phyloP scores from a whole-genome alignment of 257 asterid species.

The Thymus mandschuricus region DNA sequence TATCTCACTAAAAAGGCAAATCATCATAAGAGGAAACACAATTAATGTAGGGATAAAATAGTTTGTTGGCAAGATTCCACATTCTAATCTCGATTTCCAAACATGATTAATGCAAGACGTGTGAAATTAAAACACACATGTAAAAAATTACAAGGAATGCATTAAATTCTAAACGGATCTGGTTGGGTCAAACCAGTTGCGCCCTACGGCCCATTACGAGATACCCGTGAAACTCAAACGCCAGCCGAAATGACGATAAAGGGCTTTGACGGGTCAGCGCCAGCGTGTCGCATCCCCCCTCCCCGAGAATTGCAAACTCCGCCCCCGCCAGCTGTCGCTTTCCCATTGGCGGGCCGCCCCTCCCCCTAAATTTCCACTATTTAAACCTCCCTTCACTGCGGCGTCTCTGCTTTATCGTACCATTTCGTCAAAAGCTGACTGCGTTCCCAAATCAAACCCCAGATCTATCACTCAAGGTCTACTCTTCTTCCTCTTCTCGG shows the following conservation, averaged over 20 bases:
- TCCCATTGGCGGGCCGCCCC: slow-evolving; percentile 34
- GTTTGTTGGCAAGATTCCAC: not conserved
- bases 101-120: not conserved
- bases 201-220: slow-evolving; percentile 21
- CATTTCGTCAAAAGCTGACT: not conserved
- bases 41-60: too few species aligned
- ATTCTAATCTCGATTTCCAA: not conserved
- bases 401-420: not conserved
- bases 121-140: not conserved
- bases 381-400: slow-evolving; percentile 23
- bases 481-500: not conserved
- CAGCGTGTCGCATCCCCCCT: slow-evolving; percentile 41
- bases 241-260: slow-evolving; percentile 23
- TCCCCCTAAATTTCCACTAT: slow-evolving; percentile 21
- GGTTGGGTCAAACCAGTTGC: not conserved
- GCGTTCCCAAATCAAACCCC: slow-evolving; percentile 14
- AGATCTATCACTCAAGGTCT: slow-evolving; percentile 29
- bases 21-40: too few species aligned
- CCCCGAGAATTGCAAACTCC: slow-evolving; percentile 33
- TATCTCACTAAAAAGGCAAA: too few species aligned
- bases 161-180: not conserved
- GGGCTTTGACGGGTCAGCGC: slow-evolving; percentile 45
- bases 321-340: slow-evolving; percentile 32
- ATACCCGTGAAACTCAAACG: slow-evolving; percentile 25
- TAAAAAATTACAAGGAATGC: too few species aligned